These are phyloP conservation scores for Nemophila menziesii DNA, from an alignment of 257 asterid species.

Conservation along the genomic window DNA sequence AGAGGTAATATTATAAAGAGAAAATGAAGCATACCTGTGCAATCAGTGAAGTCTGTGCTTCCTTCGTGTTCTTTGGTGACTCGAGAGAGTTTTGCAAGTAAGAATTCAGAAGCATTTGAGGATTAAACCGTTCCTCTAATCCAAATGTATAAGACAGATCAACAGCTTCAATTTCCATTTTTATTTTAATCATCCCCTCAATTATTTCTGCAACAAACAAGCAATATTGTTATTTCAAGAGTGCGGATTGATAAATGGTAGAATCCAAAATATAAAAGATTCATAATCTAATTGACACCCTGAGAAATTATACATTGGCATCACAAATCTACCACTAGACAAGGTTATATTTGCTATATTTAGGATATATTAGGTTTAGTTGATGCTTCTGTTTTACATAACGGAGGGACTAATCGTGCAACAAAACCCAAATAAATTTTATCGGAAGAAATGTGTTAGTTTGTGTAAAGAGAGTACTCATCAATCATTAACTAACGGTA, in stretches of 20 bases:
- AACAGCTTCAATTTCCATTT: conserved; percentile 67
- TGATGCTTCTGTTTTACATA: no score
- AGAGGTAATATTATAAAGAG: not conserved
- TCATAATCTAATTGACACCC: not conserved
- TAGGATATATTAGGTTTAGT: no score
- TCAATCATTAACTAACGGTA: no score
- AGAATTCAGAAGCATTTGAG: conserved; percentile 41
- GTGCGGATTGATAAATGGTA: not conserved
- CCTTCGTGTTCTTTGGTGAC: conserved; percentile 30
- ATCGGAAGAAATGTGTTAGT: no score
- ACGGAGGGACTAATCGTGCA: no score
- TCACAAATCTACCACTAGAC: no score
- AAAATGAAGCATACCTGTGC: conserved; percentile 25
- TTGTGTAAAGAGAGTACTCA: no score
- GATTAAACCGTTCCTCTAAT: conserved; percentile 43
- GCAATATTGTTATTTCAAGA: not conserved
- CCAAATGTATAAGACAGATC: conserved; percentile 54
- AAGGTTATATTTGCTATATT: no score
- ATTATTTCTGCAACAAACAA: conserved; percentile 39
- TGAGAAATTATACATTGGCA: no score
- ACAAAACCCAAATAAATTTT: no score
- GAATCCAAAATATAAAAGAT: not conserved
- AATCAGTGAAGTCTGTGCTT: conserved; percentile 30
- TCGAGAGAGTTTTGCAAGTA: conserved; percentile 50
- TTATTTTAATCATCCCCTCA: conserved; percentile 43